Conservation (phyloP, 345 rosid species). For the Erodium maritimum region DNA sequence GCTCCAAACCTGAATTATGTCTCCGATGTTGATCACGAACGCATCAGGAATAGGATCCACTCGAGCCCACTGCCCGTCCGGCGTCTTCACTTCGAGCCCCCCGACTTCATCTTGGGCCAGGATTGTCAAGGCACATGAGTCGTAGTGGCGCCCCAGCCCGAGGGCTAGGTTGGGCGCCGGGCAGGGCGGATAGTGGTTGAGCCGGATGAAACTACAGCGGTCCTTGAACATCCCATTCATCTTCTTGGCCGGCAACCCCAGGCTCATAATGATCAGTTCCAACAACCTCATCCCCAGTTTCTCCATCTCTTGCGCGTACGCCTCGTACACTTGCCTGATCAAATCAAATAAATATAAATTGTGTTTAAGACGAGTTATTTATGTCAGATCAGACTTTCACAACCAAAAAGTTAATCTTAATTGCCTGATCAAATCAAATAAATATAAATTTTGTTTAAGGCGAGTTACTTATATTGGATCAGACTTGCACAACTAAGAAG, state of each 20-base stretch:
- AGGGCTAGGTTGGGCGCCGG: conserved; percentile 71
- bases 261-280: conserved; percentile 55
- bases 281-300: conserved; percentile 46
- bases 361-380: too few species aligned
- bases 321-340: conserved; percentile 49
- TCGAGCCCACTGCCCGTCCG: conserved; percentile 62
- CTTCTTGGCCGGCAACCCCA: conserved; percentile 44
- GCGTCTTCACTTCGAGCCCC: conserved; percentile 60
- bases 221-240: conserved; percentile 46
- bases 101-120: conserved; percentile 74
- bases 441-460: too few species aligned
- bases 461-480: too few species aligned
- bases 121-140: conserved; percentile 57
- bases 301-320: conserved; percentile 49
- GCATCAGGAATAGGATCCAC: conserved; percentile 45
- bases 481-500: too few species aligned
- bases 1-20: conserved; percentile 37
- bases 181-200: conserved; percentile 74
- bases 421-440: too few species aligned
- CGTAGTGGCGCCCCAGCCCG: conserved; percentile 85
- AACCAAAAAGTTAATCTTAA: too few species aligned
- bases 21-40: conserved; percentile 63
- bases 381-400: background rate
- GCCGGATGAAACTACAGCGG: conserved; percentile 47
- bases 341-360: background rate